phyloP scores from a whole-genome alignment of 176 grass and related monocot genomes.

The Coix lacrymajobi region DNA sequence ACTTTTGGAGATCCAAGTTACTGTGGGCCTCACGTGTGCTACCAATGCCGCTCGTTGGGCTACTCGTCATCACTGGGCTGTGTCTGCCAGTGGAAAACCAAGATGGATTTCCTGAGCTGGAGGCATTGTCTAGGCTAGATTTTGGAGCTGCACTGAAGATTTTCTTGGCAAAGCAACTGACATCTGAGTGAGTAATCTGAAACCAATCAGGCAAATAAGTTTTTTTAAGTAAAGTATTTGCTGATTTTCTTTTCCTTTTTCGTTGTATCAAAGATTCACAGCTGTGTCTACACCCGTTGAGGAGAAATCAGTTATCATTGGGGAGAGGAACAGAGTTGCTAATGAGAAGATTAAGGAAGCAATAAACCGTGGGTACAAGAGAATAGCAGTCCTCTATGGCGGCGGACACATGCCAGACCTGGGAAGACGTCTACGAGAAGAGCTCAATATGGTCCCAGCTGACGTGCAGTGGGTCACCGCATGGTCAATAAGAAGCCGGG shows the following conservation, averaged over 20 bases:
- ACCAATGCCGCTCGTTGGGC: conserved; percentile 81
- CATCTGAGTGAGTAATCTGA: conserved; percentile 64
- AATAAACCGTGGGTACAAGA: conserved; percentile 61
- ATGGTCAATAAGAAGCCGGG: conserved; percentile 73
- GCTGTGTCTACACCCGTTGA: conserved; percentile 45
- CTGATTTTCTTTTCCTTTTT: not conserved
- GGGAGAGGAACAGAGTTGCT: conserved; percentile 88
- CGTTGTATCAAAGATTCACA: conserved; percentile 42
- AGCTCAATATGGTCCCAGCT: conserved; percentile 70
- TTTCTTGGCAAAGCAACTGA: conserved; percentile 76
- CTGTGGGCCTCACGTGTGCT: conserved; percentile 77
- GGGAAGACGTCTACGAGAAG: conserved; percentile 58
- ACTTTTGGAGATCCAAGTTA: conserved; percentile 74
- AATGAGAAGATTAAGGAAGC: conserved; percentile 62
- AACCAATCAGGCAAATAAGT: not conserved
- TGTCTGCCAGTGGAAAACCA: conserved; percentile 53
- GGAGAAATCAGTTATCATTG: conserved; percentile 87
- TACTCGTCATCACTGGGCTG: conserved; percentile 63
- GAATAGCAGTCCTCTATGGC: conserved; percentile 85
- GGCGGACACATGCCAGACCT: conserved; percentile 96
- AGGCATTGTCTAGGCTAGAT: conserved; percentile 71
- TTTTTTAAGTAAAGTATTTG: not conserved
- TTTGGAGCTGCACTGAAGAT: conserved; percentile 75
- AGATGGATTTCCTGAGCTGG: conserved; percentile 53
- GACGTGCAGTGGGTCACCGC: conserved; percentile 81